Percentiles rank a stretch among this genome's conserved stretches.
phyloP scores from a whole-genome alignment of 2,329 filamentous ascomycete genomes.

The Xylaria sp. region DNA sequence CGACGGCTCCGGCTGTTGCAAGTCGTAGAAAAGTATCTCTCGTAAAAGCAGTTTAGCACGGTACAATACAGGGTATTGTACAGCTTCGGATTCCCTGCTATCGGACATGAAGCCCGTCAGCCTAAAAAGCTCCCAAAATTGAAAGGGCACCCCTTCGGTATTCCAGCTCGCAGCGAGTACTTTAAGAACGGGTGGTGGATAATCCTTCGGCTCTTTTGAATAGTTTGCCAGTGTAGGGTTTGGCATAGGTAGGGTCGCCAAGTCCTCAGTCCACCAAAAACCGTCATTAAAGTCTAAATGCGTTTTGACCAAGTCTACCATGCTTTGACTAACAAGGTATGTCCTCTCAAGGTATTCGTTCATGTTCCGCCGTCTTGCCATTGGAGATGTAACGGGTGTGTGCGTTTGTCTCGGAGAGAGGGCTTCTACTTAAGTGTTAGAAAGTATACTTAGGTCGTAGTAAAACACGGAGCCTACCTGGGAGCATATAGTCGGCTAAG shows the following conservation, averaged over 20 bases:
- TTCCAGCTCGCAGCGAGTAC: slow-evolving; percentile 65
- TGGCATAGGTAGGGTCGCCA: slow-evolving; percentile 54
- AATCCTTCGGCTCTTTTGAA: slow-evolving; percentile 53
- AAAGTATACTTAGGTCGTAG: slow-evolving; percentile 20
- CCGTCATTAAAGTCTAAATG: slow-evolving; percentile 65
- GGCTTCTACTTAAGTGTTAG: slow-evolving; percentile 53
- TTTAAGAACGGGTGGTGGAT: slow-evolving; percentile 61
- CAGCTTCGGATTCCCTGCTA: slow-evolving; percentile 61
- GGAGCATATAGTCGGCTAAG: slow-evolving; percentile 62
- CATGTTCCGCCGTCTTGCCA: slow-evolving; percentile 60
- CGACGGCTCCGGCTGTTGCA: slow-evolving; percentile 61
- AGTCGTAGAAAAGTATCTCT: slow-evolving; percentile 65
- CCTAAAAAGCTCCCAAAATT: slow-evolving; percentile 64
- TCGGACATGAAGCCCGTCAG: slow-evolving; percentile 62
- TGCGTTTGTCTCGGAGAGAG: slow-evolving; percentile 61
- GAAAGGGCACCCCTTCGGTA: slow-evolving; percentile 59
- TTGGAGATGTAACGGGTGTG: slow-evolving; percentile 63
- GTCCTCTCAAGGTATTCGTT: slow-evolving; percentile 63
- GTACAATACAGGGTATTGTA: slow-evolving; percentile 62
- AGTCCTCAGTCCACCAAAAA: slow-evolving; percentile 68
- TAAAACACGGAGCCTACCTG: slow-evolving; percentile 54
- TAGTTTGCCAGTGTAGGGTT: slow-evolving; percentile 55
- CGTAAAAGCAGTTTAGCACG: slow-evolving; percentile 66
- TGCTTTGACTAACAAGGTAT: slow-evolving; percentile 57
- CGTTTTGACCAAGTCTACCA: slow-evolving; percentile 55